Conservation (phyloP, 2,329 filamentous ascomycete species). For the Colletotrichum lini region DNA sequence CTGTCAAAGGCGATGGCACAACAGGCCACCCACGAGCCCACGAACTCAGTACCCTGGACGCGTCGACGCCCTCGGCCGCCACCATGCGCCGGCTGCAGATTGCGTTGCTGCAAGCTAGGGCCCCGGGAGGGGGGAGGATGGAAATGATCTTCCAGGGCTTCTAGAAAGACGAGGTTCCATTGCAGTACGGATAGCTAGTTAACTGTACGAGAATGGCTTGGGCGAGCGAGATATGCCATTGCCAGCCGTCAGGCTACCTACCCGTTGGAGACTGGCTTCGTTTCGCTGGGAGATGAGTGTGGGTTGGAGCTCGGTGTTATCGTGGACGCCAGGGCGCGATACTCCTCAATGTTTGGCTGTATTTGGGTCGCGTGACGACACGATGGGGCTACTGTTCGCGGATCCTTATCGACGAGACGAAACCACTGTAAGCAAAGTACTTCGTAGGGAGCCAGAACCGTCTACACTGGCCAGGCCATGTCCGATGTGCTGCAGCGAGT, state of each 20-base stretch:
- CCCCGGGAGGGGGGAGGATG: not conserved
- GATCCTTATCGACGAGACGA: conserved; percentile 37
- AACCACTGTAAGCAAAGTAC: not conserved
- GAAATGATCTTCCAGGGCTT: conserved; percentile 32
- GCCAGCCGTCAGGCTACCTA: conserved; percentile 22
- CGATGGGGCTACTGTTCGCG: conserved; percentile 23
- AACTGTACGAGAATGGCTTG: conserved; percentile 7
- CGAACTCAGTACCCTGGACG: conserved; percentile 4
- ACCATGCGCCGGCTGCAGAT: conserved; percentile 22
- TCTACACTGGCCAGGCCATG: conserved; percentile 21
- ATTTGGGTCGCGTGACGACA: conserved; percentile 30
- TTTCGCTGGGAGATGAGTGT: conserved; percentile 42
- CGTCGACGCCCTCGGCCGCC: conserved; percentile 12
- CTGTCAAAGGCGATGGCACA: conserved; percentile 9
- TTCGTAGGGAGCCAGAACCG: not conserved
- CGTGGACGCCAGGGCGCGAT: not conserved
- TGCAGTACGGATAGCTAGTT: too few species aligned
- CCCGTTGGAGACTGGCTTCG: conserved; percentile 39
- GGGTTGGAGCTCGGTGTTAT: conserved; percentile 31
- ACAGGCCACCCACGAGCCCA: conserved; percentile 6
- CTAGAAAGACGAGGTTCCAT: conserved; percentile 31
- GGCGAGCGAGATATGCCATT: conserved; percentile 25
- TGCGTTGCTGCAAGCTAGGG: conserved; percentile 30
- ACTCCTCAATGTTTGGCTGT: conserved; percentile 28
- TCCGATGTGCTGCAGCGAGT: conserved; percentile 32